Conservation (phyloP, 495 filamentous ascomycete genomes). For the Neurospora sp. region DNA sequence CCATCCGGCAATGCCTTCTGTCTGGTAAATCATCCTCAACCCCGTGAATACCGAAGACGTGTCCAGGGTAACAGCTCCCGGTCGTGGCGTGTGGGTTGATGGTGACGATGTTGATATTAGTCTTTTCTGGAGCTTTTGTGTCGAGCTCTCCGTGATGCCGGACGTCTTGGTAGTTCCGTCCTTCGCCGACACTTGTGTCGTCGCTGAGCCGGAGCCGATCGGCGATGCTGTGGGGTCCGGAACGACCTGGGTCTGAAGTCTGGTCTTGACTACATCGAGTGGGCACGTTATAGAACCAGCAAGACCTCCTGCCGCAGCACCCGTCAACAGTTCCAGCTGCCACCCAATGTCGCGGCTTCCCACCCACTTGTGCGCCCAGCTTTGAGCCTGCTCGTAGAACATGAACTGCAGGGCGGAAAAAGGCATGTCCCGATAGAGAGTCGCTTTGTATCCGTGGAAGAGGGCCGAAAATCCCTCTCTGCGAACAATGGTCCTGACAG, state of each 20-base stretch:
- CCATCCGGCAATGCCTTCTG: constrained; percentile 80
- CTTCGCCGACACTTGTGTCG: constrained; percentile 3
- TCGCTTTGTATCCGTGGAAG: constrained; percentile 91
- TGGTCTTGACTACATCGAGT: constrained; percentile 93
- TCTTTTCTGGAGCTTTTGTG: constrained; percentile 40
- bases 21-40: constrained; percentile 73
- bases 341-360: constrained; percentile 68
- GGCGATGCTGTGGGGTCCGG: constrained; percentile 11
- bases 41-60: constrained; percentile 84
- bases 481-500: constrained; percentile 69
- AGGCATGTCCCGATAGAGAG: constrained; percentile 86
- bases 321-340: constrained; percentile 77
- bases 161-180: constrained; percentile 9
- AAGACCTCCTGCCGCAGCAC: constrained; percentile 84
- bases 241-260: constrained; percentile 91
- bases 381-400: constrained; percentile 92
- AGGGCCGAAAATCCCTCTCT: constrained; percentile 75
- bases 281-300: constrained; percentile 92
- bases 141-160: constrained; percentile 6
- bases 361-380: constrained; percentile 62
- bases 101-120: constrained; percentile 80
- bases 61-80: constrained; percentile 65
- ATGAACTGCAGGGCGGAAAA: constrained; percentile 95
- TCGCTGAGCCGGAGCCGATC: background rate
- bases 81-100: constrained; percentile 63